Evolutionary conservation across 148 eudicot genomes (phyloP), one percentile per base, ranked within the genome.

Genomic region (Selenicereus undatus): DNA sequence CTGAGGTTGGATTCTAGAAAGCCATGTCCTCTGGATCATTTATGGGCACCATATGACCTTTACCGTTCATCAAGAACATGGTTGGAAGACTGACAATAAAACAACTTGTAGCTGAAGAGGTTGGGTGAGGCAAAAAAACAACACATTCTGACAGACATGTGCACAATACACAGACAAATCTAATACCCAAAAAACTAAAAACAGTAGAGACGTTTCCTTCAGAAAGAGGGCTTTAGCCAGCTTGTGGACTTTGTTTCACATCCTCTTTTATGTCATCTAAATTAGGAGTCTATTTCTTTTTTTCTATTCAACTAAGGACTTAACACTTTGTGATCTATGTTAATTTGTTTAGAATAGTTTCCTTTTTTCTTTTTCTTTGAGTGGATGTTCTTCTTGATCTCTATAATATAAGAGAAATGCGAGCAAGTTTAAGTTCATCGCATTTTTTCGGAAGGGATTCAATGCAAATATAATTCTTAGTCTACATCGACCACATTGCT

Each of bases 11-110:
- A 85, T 62, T 85, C 87, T 0, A 20, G 87, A 71, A 85, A 82
- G 60, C 87, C 87, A 13, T 85, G 84, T 14, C 87, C 87, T 1
- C 78, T 85, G 18, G 87, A 85, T 71, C 87, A 85, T 60, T 51
- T 85, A 50, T 85, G 87, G 87, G 87, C 87, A 1, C 87, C 87
- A 1, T 85, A 85, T 22, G 87, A 85, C 64, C 84, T 85, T 20
- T 85, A 85, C 50, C 73, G 80, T 3, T 80, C 80, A 16, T 78
- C 87, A 10, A 75, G 76, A 79, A 78, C 84, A n/a, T 84, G 86
- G 86, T 30, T 84, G 58, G 86, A 84, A 73, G 77, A 77, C n/a
- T 77, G 70, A 76, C n/a, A 5, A 51, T n/a, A 24, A 75, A 26
- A 32, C 8, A 52, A 0, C 5, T 7, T 30, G 11, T 18, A 22